Base-by-base conservation (phyloP, 768 basidiomycete genomes). In the Kwoniella bestiolae region DNA sequence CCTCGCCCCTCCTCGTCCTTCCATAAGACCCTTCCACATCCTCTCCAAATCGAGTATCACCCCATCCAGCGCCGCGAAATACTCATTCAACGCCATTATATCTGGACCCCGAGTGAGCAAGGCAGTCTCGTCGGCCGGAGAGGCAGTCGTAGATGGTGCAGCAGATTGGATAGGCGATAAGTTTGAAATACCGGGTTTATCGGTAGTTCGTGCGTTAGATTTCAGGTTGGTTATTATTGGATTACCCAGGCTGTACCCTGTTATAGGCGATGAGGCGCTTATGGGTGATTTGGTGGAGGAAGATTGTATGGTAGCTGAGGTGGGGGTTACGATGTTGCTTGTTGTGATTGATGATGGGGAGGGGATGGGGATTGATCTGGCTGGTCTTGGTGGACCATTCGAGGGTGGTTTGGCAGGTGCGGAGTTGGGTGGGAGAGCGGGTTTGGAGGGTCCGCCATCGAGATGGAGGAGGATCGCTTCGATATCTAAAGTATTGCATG, bases 81-180 rank as follows among this genome's bases (percentile, higher is more conserved):
- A 80, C 26, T 79, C 79, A 11, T 65, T 63, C 5, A 80, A 62
- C 26, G 71, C 62, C 64, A 78, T 76, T 46, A 79, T 78, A 53
- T 75, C 72, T 41, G 78, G 78, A 44, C 78, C 79, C 18, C 75
- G 52, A 2, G 70, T 75, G 26, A 77, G 45, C 0, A 78, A 64
- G 2, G 77, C 76, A 8, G 74, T 76, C 58, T 80, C 79, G 61
- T 74, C 76, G 26, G 71, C 76, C 1, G 76, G 73, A 18, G 69
- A 70, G 4, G 63, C 65, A 7, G 68, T 66, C 4, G 56, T 56
- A 2, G 67, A 65, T 0, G 58, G 64, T 7, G 68, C 61, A 12
- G 68, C 63, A 11, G 70, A 66, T n/a, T 60, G 63, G 2, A 70
- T 63, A 3, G 72, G 68, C 21, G 72, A 69, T 12, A 73, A 51